These are phyloP conservation scores for Fusarium sp. DNA, from an alignment of 2,329 filamentous ascomycete genomes.

Conservation along the genomic window DNA sequence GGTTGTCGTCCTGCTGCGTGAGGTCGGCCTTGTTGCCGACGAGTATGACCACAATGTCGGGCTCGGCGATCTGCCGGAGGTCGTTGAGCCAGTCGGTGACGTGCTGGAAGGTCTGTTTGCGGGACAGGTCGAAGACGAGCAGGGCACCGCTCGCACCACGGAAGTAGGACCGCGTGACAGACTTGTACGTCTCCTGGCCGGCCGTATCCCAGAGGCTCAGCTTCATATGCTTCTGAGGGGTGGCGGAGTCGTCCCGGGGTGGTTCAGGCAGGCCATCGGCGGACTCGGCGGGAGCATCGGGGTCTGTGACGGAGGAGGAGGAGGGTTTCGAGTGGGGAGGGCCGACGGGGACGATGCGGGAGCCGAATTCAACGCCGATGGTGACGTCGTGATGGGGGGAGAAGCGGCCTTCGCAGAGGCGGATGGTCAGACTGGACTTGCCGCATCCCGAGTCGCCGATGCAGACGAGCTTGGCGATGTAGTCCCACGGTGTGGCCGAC, in stretches of 20 bases:
- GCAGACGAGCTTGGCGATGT: conserved; percentile 98
- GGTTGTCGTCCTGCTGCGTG: conserved; percentile 67
- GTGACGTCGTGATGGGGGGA: conserved; percentile 95
- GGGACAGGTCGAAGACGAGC: conserved; percentile 94
- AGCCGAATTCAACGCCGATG: conserved; percentile 96
- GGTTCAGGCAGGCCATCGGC: conserved; percentile 65
- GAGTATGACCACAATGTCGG: conserved; percentile 92
- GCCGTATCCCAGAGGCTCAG: conserved; percentile 95
- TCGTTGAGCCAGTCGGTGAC: conserved; percentile 95
- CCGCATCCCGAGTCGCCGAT: conserved; percentile 97
- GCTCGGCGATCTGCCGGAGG: conserved; percentile 92
- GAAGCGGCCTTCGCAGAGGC: conserved; percentile 96
- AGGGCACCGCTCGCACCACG: conserved; percentile 79
- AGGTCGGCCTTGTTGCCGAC: conserved; percentile 97
- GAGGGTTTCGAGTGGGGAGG: conserved; percentile 74
- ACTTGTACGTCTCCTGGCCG: conserved; percentile 97
- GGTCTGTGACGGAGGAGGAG: conserved; percentile 38
- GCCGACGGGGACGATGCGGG: conserved; percentile 89
- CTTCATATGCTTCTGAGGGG: conserved; percentile 84
- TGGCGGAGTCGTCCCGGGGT: conserved; percentile 54
- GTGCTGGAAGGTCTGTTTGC: conserved; percentile 85
- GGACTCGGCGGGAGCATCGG: conserved; percentile 23
- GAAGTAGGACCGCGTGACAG: conserved; percentile 94
- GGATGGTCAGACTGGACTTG: conserved; percentile 93
- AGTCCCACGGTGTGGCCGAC: conserved; percentile 87